Conservation (phyloP, 2,329 filamentous ascomycete species). For the Curvularia eragrostidis region DNA sequence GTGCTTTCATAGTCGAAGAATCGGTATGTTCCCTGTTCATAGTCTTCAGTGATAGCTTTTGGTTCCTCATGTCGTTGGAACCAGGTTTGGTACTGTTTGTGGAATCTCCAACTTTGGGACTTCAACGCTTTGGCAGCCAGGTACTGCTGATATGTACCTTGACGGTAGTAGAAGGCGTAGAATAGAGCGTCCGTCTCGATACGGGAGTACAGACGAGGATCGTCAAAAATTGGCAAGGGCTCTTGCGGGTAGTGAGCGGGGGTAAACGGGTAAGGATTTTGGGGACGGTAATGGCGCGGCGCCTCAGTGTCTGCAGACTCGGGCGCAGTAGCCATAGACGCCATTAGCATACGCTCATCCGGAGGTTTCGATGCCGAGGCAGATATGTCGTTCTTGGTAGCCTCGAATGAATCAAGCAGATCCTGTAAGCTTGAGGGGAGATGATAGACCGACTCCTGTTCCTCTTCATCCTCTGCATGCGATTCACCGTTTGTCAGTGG, state of each 20-base stretch:
- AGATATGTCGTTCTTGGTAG: slow-evolving; percentile 73
- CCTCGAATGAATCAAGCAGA: slow-evolving; percentile 87
- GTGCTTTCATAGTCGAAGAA: slow-evolving; percentile 99
- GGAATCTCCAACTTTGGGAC: slow-evolving; percentile 97
- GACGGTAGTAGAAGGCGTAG: slow-evolving; percentile 99
- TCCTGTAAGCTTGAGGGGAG: slow-evolving; percentile 88
- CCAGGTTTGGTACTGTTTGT: slow-evolving; percentile 99
- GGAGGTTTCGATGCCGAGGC: slow-evolving; percentile 65
- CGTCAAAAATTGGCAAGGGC: slow-evolving; percentile 88
- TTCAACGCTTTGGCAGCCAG: slow-evolving; percentile 96
- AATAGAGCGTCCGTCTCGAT: slow-evolving; percentile 97
- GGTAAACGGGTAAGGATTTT: slow-evolving; percentile 75
- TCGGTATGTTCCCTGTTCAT: slow-evolving; percentile 96
- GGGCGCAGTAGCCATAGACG: slow-evolving; percentile 76
- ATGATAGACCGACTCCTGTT: slow-evolving; percentile 85
- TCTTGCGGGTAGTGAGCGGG: slow-evolving; percentile 90
- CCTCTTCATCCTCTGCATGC: slow-evolving; percentile 61
- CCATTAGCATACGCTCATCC: slow-evolving; percentile 76
- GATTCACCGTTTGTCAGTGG: slow-evolving; percentile 61
- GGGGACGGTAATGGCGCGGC: slow-evolving; percentile 82
- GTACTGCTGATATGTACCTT: slow-evolving; percentile 94
- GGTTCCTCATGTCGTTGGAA: slow-evolving; percentile 98
- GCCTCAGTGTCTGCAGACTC: slow-evolving; percentile 81
- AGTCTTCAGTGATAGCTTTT: slow-evolving; percentile 98
- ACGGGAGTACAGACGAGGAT: slow-evolving; percentile 82